Evolutionary conservation across 2,329 filamentous ascomycete species (phyloP).

Genomic region (Microdochium nivale): DNA sequence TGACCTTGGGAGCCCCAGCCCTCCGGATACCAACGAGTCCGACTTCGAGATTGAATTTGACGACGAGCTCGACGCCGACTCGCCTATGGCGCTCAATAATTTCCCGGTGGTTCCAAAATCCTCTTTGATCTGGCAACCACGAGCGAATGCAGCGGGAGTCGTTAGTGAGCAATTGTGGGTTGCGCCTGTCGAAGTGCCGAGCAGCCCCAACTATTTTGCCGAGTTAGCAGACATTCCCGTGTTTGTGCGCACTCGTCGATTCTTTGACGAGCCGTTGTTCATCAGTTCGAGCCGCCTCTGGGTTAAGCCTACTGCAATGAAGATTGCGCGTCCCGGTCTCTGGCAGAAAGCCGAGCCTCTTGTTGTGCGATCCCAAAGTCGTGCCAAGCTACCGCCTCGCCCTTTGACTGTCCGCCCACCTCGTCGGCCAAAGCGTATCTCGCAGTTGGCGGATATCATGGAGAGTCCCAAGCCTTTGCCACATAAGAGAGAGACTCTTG

Average conservation of each 20-base stretch:
- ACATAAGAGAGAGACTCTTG: slow-evolving; percentile 49
- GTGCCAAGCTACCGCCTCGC: slow-evolving; percentile 21
- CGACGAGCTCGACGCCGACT: slow-evolving; percentile 3
- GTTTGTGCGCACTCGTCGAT: neutral
- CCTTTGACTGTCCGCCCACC: slow-evolving; percentile 44
- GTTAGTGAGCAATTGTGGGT: neutral
- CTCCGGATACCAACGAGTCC: slow-evolving; percentile 43
- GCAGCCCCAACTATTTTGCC: neutral
- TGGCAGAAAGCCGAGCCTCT: slow-evolving; percentile 13
- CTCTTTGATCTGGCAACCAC: slow-evolving; percentile 13
- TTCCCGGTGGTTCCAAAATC: slow-evolving; percentile 3
- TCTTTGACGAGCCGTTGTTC: neutral
- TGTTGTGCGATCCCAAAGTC: slow-evolving; percentile 11
- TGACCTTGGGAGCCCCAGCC: slow-evolving; percentile 42
- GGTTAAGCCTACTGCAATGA: neutral
- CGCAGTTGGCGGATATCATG: slow-evolving; percentile 52
- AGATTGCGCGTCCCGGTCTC: slow-evolving; percentile 6
- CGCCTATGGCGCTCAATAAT: slow-evolving; percentile 2
- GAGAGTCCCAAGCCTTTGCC: slow-evolving; percentile 52
- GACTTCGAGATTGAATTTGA: slow-evolving; percentile 24
- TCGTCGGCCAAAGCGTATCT: slow-evolving; percentile 46
- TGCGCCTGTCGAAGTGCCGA: neutral
- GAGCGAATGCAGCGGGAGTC: neutral
- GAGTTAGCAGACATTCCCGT: neutral
- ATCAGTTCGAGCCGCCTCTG: neutral